Evolutionary conservation across 164 flowering plant genomes (phyloP), one percentile per base, ranked within the genome.

Genomic region (Stephania yunnanensis): DNA sequence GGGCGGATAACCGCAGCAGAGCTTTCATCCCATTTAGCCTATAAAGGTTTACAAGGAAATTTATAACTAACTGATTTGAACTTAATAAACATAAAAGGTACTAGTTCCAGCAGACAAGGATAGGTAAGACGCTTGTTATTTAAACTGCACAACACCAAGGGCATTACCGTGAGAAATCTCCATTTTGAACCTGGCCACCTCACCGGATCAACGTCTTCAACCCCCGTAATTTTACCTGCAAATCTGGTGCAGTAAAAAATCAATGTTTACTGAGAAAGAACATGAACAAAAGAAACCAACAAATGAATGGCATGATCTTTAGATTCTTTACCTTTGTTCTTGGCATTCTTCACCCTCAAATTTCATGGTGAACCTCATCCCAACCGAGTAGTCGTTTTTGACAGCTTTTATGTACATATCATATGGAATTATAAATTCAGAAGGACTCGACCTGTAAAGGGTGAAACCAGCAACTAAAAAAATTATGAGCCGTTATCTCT

Each of bases 121-220:
- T 61, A 10, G 25, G 5, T 48, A 5, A 58, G 6, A 6, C 66
- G 3, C 20, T 61, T 17, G 1, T 5, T 19, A 61, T 61, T 53
- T 25, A 61, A 61, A 61, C 66, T 17, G 25, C 13, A 2, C 7
- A 25, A 10, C 46, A 22, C 55, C 6, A 10, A 53, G 29, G 53
- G 61, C 36, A 25, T 71, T 79, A 87, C 94, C 84, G 76, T 82
- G 19, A 90, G 86, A 74, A 83, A 74, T 79, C 83, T 84, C 94
- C 94, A 90, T 71, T 84, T 82, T 46, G 94, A 90, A 73, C 80
- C 73, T 7, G 86, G 89, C 91, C 91, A 90, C 72, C 83, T 80
- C 58, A 77, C 64, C 10, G 68, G 77, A 78, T 88, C 89, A 53
- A 82, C 30, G 70, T 88, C 90, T 77, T 82, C 87, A 30, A 74